phyloP scores from a whole-genome alignment of 1,284 basidiomycete genomes.

The Gymnopus androsaceus region DNA sequence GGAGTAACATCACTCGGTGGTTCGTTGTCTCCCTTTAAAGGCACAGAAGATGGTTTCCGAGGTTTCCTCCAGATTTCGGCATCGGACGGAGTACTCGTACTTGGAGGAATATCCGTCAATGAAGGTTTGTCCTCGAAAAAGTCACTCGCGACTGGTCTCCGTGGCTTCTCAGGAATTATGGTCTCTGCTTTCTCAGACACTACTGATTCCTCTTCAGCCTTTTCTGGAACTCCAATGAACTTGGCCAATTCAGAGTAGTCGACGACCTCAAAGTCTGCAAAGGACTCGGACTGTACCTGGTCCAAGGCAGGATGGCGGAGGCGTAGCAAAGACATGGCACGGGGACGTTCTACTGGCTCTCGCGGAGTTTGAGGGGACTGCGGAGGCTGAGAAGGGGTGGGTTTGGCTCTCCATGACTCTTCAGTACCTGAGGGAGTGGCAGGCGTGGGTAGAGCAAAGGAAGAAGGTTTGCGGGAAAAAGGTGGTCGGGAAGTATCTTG shows the following conservation, averaged over 20 bases:
- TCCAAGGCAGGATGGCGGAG: constrained; percentile 44
- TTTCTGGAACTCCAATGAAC: constrained; percentile 51
- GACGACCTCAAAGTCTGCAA: constrained; percentile 70
- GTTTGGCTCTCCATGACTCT: constrained; percentile 67
- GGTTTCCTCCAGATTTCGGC: constrained; percentile 46
- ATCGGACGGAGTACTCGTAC: constrained; percentile 32
- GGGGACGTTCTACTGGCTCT: constrained; percentile 14
- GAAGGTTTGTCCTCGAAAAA: constrained; percentile 58
- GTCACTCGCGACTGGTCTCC: constrained; percentile 62
- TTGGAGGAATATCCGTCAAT: constrained; percentile 16
- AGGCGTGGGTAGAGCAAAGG: constrained; percentile 21
- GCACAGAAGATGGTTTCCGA: not conserved
- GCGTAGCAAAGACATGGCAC: constrained; percentile 33
- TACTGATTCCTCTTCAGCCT: constrained; percentile 14
- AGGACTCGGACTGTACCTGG: constrained; percentile 47
- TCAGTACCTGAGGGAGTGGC: constrained; percentile 39
- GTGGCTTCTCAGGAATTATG: constrained; percentile 21
- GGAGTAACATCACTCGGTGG: not conserved
- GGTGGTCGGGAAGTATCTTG: constrained; percentile 5
- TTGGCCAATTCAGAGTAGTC: constrained; percentile 77
- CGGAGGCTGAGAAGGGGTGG: constrained; percentile 24
- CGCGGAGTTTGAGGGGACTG: constrained; percentile 18
- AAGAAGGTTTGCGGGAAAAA: constrained; percentile 3
- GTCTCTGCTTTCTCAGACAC: constrained; percentile 21
- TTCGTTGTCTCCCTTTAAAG: not conserved